These are phyloP conservation scores for Citrus trifoliata DNA, from an alignment of 345 rosid species.

Conservation along the genomic window DNA sequence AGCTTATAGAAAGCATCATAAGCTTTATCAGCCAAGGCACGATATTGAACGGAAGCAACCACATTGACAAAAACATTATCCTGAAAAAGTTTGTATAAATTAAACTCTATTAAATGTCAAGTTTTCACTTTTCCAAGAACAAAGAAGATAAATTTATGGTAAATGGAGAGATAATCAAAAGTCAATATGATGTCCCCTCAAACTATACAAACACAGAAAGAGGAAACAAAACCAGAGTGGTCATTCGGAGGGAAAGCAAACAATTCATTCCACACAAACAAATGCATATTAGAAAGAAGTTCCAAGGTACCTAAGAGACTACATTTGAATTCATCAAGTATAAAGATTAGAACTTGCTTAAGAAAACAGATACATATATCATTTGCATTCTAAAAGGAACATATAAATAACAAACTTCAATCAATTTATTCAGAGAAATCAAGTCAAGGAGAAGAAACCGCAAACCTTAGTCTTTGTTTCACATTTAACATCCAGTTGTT, in stretches of 20 bases:
- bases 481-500: conserved; percentile 26
- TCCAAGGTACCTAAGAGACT: background rate
- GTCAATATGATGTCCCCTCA: no score
- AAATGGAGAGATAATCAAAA: background rate
- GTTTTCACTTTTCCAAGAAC: background rate
- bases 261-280: background rate
- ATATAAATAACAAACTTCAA: background rate
- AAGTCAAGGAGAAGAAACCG: background rate
- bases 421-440: background rate
- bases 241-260: background rate
- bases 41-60: conserved; percentile 45
- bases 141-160: background rate
- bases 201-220: background rate
- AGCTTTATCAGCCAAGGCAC: conserved; percentile 36
- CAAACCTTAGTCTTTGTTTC: conserved; percentile 20
- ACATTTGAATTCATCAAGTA: background rate
- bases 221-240: background rate
- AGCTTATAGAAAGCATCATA: conserved; percentile 43
- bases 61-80: conserved; percentile 50
- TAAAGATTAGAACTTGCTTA: background rate
- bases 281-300: background rate
- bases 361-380: background rate
- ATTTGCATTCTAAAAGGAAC: background rate
- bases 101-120: background rate
- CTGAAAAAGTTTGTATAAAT: conserved; percentile 13